A percentile compares a stretch with the other conserved stretches of the same genome.
Conservation (phyloP, 352 stramenopile genomes). For the Phytophthora ohioensis region DNA sequence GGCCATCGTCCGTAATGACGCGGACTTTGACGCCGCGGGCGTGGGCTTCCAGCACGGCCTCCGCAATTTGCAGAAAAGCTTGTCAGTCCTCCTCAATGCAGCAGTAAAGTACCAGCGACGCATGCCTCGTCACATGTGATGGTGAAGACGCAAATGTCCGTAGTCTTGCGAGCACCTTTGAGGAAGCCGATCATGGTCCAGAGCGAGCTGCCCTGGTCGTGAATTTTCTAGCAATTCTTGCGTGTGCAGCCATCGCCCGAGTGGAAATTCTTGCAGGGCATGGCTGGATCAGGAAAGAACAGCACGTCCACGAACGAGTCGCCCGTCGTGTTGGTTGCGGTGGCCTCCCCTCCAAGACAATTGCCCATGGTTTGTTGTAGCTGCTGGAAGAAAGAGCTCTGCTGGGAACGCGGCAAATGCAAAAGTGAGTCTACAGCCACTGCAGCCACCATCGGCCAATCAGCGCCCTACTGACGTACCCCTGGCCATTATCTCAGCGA, state of each 20-base stretch:
- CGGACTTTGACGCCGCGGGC: conserved; percentile 59
- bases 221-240: conserved; percentile 74
- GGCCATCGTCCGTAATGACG: conserved; percentile 73
- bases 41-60: conserved; percentile 66
- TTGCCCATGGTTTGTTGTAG: conserved; percentile 60
- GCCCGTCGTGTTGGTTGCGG: conserved; percentile 16
- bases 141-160: conserved; percentile 81
- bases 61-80: conserved; percentile 52
- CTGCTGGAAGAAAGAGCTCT: not conserved
- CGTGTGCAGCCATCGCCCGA: conserved; percentile 58
- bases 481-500: conserved; percentile 3
- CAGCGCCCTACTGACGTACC: conserved; percentile 11
- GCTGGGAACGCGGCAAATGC: conserved; percentile 8
- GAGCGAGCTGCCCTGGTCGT: conserved; percentile 68
- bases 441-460: conserved; percentile 25
- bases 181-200: conserved; percentile 63
- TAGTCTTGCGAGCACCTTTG: conserved; percentile 48
- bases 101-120: not conserved
- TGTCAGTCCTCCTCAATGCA: not conserved
- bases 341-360: conserved; percentile 49
- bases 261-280: conserved; percentile 70
- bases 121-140: conserved; percentile 77
- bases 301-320: conserved; percentile 79
- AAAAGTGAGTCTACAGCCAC: conserved; percentile 21
- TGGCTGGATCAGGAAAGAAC: conserved; percentile 73